Evolutionary conservation across 495 filamentous ascomycete species (phyloP).

Genomic region (Astrothelium macrocarpum): DNA sequence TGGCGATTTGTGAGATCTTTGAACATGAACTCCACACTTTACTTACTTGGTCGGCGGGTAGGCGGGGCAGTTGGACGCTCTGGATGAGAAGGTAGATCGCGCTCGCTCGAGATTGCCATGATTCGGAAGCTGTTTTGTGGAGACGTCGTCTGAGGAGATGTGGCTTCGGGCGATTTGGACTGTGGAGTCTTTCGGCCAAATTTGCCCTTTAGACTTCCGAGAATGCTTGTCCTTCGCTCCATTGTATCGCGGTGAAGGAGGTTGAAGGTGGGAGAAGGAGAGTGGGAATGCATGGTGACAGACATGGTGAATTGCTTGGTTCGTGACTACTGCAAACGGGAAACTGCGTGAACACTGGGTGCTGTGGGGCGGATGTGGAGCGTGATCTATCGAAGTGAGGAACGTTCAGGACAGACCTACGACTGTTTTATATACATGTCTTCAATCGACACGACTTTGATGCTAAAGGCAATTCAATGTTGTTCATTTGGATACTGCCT

Average conservation of each 20-base stretch:
- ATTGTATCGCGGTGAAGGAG: not conserved
- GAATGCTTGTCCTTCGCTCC: constrained; percentile 6
- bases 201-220: constrained; percentile 8
- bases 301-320: constrained; percentile 6
- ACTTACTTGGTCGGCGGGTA: constrained; percentile 29
- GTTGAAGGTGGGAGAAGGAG: not conserved
- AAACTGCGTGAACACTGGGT: not conserved
- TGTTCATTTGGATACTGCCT: not conserved
- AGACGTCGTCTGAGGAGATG: not conserved
- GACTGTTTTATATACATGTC: not conserved
- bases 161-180: constrained; percentile 7
- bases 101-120: not conserved
- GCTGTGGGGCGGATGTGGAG: not conserved
- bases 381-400: constrained; percentile 3
- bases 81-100: not conserved
- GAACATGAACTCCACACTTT: not conserved
- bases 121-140: not conserved
- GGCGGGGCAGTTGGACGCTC: constrained; percentile 17
- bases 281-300: not conserved
- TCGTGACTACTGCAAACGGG: not conserved
- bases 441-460: not conserved
- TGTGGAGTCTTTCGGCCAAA: constrained; percentile 1
- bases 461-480: not conserved
- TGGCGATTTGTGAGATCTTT: not conserved
- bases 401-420: not conserved